These are phyloP conservation scores for Leishmania tarentolae DNA, from an alignment of 208 protist genomes.

Conservation along the genomic window DNA sequence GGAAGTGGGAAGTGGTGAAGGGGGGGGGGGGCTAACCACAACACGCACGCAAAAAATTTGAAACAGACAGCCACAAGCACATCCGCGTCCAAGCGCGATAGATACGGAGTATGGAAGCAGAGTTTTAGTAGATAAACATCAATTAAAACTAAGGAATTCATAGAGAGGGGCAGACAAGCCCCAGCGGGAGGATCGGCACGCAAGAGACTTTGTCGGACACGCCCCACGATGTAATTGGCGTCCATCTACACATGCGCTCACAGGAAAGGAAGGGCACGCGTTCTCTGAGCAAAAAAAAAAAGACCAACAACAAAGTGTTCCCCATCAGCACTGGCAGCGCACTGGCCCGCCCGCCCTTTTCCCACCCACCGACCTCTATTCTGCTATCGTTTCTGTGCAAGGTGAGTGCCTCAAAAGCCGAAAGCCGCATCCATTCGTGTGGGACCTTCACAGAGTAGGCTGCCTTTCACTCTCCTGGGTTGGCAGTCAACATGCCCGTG, in stretches of 20 bases:
- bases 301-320: too few relatives aligned
- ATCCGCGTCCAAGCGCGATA: neutral
- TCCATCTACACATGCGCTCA: neutral
- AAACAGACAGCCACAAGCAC: neutral
- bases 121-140: neutral
- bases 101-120: neutral
- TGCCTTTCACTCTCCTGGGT: neutral
- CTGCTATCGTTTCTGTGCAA: neutral
- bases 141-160: too few relatives aligned
- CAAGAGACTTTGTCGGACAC: neutral
- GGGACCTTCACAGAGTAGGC: neutral
- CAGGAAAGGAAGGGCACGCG: neutral
- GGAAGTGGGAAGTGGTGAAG: neutral
- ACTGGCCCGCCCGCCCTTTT: too few relatives aligned
- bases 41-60: neutral
- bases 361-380: neutral
- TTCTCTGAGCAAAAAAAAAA: neutral
- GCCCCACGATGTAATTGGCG: neutral
- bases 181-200: neutral
- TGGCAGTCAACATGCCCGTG: neutral
- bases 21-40: neutral
- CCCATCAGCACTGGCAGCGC: neutral
- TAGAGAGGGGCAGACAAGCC: neutral
- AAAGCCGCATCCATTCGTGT: neutral
- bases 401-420: neutral